These are phyloP conservation scores for Metschnikowia baotianmanensis DNA, from an alignment of 805 yeast species.

Conservation along the genomic window DNA sequence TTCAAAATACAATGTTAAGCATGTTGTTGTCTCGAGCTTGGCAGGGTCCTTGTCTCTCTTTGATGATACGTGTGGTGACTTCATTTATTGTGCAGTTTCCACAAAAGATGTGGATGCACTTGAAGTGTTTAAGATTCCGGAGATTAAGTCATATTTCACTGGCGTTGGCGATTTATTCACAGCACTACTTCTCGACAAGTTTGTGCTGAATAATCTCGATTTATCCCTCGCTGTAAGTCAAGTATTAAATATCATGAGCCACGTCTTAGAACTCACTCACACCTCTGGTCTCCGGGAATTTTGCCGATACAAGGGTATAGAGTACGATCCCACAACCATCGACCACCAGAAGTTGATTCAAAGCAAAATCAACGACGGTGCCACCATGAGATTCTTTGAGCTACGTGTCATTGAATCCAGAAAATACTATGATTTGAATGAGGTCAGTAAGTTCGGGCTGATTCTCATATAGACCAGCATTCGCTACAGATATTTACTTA, in stretches of 20 bases:
- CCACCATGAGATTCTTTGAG: constrained; percentile 70
- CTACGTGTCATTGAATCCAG: constrained; percentile 63
- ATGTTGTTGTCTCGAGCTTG: constrained; percentile 19
- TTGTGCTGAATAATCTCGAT: constrained; percentile 29
- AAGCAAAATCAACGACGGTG: constrained; percentile 55
- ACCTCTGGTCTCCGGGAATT: constrained; percentile 31
- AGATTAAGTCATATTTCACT: constrained; percentile 78
- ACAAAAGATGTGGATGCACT: constrained; percentile 2
- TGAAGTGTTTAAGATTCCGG: constrained; percentile 48
- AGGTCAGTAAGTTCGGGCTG: constrained; percentile 18
- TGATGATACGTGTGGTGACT: constrained; percentile 9
- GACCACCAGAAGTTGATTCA: constrained; percentile 3
- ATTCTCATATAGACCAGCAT: constrained; percentile 3
- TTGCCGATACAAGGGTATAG: constrained; percentile 22
- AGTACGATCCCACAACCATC: constrained; percentile 11
- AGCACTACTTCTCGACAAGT: constrained; percentile 68
- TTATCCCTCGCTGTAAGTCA: constrained; percentile 45
- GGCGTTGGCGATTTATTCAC: constrained; percentile 95
- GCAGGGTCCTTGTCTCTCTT: constrained; percentile 13
- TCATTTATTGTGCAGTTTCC: constrained; percentile 30
- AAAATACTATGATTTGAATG: constrained; percentile 32
- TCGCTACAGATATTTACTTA: background rate
- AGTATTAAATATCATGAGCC: constrained; percentile 54
- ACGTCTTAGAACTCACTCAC: constrained; percentile 49
- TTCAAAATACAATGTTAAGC: constrained; percentile 8